Percentiles rank a stretch among this genome's conserved stretches.
These are phyloP conservation scores for Monosporascus ibericus DNA, from an alignment of 2,329 filamentous ascomycete species.

Conservation along the genomic window DNA sequence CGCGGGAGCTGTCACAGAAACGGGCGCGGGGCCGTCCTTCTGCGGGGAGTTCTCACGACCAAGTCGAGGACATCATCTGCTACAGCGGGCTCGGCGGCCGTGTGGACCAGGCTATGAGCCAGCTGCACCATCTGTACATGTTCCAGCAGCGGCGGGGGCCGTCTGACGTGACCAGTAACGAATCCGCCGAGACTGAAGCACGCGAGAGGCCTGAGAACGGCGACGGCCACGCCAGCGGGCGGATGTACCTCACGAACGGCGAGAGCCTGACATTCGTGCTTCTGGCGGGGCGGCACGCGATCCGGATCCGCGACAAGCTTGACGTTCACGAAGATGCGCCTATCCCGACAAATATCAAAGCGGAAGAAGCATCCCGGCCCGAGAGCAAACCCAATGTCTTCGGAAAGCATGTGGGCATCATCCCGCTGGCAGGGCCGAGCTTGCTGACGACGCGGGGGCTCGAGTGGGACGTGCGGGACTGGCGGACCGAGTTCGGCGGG, in stretches of 20 bases:
- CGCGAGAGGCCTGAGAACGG: conserved; percentile 13
- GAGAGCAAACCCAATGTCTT: conserved; percentile 37
- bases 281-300: conserved; percentile 58
- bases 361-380: too few relatives aligned
- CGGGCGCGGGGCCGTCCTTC: neutral
- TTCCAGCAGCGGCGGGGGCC: conserved; percentile 42
- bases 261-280: conserved; percentile 79
- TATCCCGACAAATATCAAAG: too few relatives aligned
- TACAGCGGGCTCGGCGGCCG: conserved; percentile 83
- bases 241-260: conserved; percentile 74
- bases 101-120: conserved; percentile 85
- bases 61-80: conserved; percentile 58
- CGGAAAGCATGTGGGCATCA: conserved; percentile 75
- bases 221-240: conserved; percentile 41
- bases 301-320: conserved; percentile 53
- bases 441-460: conserved; percentile 74
- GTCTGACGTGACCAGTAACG: neutral
- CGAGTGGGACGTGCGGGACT: conserved; percentile 84
- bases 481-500: conserved; percentile 71
- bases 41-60: neutral
- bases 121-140: conserved; percentile 77
- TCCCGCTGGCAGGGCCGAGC: conserved; percentile 75
- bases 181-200: neutral
- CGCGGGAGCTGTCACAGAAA: conserved; percentile 4
- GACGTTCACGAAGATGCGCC: neutral